phyloP scores from a whole-genome alignment of 2,329 filamentous ascomycete genomes.

The Pseudogymnoascus sp. region DNA sequence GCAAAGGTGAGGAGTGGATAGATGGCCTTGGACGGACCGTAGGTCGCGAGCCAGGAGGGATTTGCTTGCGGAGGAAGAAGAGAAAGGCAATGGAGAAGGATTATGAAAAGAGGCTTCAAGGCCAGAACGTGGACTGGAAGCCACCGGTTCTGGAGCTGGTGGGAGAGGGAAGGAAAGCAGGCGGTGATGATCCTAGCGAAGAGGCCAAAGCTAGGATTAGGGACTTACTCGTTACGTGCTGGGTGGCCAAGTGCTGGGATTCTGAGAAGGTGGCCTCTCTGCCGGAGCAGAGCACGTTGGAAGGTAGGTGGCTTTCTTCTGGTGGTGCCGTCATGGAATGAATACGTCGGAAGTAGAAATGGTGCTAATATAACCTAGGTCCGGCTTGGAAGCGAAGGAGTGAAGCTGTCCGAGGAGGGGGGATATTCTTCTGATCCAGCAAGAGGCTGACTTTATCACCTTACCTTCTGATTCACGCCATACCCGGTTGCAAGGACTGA shows the following conservation, averaged over 20 bases:
- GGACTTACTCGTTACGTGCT: conserved; percentile 2
- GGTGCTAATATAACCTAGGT: not conserved
- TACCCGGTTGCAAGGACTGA: not conserved
- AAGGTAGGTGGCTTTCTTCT: not conserved
- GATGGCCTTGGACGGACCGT: conserved; percentile 5
- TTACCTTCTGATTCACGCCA: not conserved
- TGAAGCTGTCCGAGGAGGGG: not conserved
- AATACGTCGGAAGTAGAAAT: not conserved
- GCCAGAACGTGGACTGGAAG: not conserved
- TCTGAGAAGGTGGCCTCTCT: not conserved
- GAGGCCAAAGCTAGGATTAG: conserved; percentile 1
- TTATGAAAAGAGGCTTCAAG: not conserved
- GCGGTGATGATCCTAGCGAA: not conserved
- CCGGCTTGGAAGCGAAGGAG: not conserved
- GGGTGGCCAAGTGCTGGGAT: conserved; percentile 6
- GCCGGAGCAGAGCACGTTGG: not conserved
- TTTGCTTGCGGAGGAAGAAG: not conserved
- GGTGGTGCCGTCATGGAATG: not conserved
- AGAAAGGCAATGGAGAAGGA: conserved; percentile 8
- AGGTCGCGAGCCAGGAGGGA: not conserved
- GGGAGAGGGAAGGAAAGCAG: not conserved
- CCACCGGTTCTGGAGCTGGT: not conserved
- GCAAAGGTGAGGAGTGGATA: conserved; percentile 3
- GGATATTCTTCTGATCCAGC: not conserved
- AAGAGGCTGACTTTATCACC: not conserved